A percentile compares a stretch with the other conserved stretches of the same genome.
Evolutionary conservation across 2,329 filamentous ascomycete species (phyloP).

Genomic region (Davidsoniella virescens): DNA sequence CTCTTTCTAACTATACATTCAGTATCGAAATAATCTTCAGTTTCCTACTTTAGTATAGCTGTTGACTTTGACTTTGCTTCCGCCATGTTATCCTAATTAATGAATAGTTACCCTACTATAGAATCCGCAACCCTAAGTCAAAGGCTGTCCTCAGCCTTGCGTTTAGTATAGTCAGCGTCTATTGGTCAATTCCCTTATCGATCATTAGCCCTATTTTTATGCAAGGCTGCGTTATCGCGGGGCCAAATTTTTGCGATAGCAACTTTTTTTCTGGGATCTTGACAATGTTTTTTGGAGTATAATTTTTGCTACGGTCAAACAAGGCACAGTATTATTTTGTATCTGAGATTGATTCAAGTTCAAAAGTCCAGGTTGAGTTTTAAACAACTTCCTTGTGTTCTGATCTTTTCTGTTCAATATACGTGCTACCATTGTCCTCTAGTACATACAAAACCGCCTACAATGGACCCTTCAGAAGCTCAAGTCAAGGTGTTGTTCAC

Average conservation of each 20-base stretch:
- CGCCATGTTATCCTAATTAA: too few relatives aligned
- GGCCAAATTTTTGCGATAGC: conserved; percentile 10
- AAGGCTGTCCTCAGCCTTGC: too few relatives aligned
- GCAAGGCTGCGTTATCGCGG: conserved; percentile 11
- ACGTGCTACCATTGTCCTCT: neutral
- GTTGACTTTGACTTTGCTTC: too few relatives aligned
- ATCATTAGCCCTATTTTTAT: neutral
- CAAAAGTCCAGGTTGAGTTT: neutral
- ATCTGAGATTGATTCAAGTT: neutral
- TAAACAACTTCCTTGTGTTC: neutral
- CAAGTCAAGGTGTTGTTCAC: conserved; percentile 55
- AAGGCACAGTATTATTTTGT: neutral
- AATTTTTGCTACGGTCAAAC: neutral
- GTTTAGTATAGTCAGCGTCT: too few relatives aligned
- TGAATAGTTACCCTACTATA: too few relatives aligned
- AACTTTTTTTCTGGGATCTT: conserved; percentile 6
- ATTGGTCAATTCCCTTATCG: conserved; percentile 3
- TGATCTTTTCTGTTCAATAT: neutral
- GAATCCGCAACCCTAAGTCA: too few relatives aligned
- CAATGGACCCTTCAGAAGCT: conserved; percentile 26
- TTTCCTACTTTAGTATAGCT: too few relatives aligned
- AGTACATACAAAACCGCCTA: conserved; percentile 7
- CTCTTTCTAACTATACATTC: too few relatives aligned
- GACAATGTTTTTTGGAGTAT: neutral
- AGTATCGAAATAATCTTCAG: too few relatives aligned